Conservation (phyloP, 768 basidiomycete species). For the Sporobolomyces pararoseus region DNA sequence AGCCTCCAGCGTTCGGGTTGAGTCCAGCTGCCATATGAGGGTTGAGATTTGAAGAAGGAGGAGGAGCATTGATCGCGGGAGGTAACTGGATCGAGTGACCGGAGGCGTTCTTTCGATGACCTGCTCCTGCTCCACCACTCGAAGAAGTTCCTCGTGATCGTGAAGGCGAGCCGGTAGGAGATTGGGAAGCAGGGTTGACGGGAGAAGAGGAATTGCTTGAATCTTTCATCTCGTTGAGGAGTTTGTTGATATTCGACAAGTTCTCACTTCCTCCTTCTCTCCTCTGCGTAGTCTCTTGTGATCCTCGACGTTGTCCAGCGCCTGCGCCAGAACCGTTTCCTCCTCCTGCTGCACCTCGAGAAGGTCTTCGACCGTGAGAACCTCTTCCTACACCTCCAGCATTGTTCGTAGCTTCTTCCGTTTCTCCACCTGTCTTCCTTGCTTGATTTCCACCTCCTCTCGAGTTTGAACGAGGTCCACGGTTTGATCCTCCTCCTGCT, state of each 20-base stretch:
- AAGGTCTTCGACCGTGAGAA: slow-evolving; percentile 6
- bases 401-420: not conserved
- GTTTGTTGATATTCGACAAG: slow-evolving; percentile 36
- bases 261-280: slow-evolving; percentile 13
- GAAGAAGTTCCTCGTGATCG: not conserved
- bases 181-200: slow-evolving; percentile 6
- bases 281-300: slow-evolving; percentile 4
- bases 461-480: not conserved
- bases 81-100: not conserved
- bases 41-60: slow-evolving; percentile 58
- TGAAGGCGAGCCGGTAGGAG: not conserved
- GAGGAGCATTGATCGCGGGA: slow-evolving; percentile 31
- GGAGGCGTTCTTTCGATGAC: slow-evolving; percentile 31
- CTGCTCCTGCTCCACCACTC: not conserved
- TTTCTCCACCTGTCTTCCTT: slow-evolving; percentile 8
- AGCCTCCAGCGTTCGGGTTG: slow-evolving; percentile 55
- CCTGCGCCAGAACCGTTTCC: not conserved
- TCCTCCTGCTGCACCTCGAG: slow-evolving; percentile 3
- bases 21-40: slow-evolving; percentile 54
- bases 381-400: slow-evolving; percentile 12
- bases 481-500: not conserved
- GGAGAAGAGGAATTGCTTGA: slow-evolving; percentile 14
- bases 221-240: slow-evolving; percentile 34
- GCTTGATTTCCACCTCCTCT: not conserved
- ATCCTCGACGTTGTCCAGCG: not conserved